Base-by-base conservation (phyloP, 768 basidiomycete species). In the Lepiota brunneoincarnata region DNA sequence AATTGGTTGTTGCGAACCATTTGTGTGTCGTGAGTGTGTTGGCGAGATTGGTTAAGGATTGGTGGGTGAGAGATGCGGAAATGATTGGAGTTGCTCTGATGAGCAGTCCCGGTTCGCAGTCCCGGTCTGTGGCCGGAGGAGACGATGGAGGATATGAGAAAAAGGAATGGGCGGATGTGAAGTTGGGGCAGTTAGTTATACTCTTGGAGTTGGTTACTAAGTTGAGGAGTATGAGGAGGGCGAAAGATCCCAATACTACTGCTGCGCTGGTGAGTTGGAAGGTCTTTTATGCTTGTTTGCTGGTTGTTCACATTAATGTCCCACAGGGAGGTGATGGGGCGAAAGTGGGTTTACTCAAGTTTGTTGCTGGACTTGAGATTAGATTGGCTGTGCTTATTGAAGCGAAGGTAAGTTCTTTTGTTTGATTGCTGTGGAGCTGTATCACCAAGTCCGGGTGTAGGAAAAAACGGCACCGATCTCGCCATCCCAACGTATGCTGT, bases 1-100 rank as follows among this genome's bases (percentile, higher is more conserved):
- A 83, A 51, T 62, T 78, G n/a, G 73, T 78, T 10, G 73, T 87
- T 9, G 72, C 81, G 10, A 81, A 79, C 49, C 80, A 88, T 56
- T 75, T 89, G 0, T 76, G 80, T 41, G 72, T 76, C 3, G 63
- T 91, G 42, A 69, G 72, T 12, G 73, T 78, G 1, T 59, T 87
- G 51, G 72, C 80, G 4, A 75, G 72, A 26, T 79, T 81, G 61
- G 69, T 88, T 14, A 74, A 79, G 2, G 81, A 83, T 56, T 81
- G 84, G 59, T 90, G 86, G 87, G 74, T 75, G 6, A 75, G 78
- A 20, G 83, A 90, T 64, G 73, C 82, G 5, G 89, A 90, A 60
- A 91, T 91, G 88, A 71, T 89, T 60, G 74, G 83, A 3, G 76
- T 90, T 2, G 88, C 84, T 9, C 63, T 90, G 38, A 78, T 86